Evolutionary conservation across 352 stramenopile species (phyloP), one percentile per base, ranked within the genome.

Genomic region (Phytophthora tubulina): DNA sequence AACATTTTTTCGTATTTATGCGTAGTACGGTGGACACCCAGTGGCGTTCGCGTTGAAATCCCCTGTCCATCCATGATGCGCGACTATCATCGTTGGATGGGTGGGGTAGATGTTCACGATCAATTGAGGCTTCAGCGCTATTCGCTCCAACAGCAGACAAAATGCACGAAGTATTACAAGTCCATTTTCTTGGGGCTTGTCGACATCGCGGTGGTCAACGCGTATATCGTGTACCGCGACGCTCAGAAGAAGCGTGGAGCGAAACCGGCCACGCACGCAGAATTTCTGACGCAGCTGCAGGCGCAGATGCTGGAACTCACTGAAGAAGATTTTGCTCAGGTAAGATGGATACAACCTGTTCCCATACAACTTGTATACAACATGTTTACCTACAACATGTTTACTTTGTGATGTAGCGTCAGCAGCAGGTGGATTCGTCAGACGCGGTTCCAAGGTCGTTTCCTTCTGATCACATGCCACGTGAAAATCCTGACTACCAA

Each of bases 321-420:
- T 3, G 13, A 21, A 27, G 27, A 39, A 21, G 27, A 31, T 30
- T 55, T 55, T 27, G 30, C 13, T 21, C 7, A 55, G 27, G 48
- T 55, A 33, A 13, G 48, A 35, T 27, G n/a, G 10, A 30, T 55
- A 39, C 30, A 30, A 55, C 48, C 21, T 55, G 27, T 55, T 36
- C 13, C 6, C 21, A 13, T 39, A 55, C 48, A 55, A 27, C 48
- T 39, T 39, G 48, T 55, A 39, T 11, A 55, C 31, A 55, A 27
- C 48, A 55, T 39, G 48, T 55, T 55, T 11, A 55, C 31, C 27
- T 55, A n/a, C 48, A 55, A 27, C 48, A 55, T 39, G 48, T 55
- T 42, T 11, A 55, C 31, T 41, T 55, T 55, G 10, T 55, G 4
- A 4, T 41, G 9, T 5, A 54, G 48, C 27, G 27, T 13, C 48